Evolutionary conservation across 1,284 basidiomycete species (phyloP).

Genomic region (Leccinum griseonigrum): DNA sequence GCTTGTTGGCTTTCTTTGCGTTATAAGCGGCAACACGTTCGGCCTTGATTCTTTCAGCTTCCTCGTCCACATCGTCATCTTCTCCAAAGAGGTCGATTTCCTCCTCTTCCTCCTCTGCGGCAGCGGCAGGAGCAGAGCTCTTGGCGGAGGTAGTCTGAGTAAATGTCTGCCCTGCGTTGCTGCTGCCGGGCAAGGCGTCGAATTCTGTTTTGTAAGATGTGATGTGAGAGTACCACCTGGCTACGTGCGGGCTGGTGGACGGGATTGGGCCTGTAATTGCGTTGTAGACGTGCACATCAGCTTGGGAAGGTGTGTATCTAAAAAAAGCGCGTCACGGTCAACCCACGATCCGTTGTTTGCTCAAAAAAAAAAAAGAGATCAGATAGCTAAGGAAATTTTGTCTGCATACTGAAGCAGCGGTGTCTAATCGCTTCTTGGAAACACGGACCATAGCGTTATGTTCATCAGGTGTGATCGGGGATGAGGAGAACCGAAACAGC

Average conservation of each 20-base stretch:
- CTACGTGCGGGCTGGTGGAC: constrained; percentile 71
- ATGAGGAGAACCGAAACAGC: constrained; percentile 21
- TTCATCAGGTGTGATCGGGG: constrained; percentile 62
- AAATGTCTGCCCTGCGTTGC: constrained; percentile 78
- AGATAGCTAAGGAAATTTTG: constrained; percentile 81
- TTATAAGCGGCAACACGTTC: constrained; percentile 95
- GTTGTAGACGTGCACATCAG: constrained; percentile 95
- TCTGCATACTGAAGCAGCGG: constrained; percentile 84
- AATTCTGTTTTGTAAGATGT: constrained; percentile 83
- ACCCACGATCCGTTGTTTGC: constrained; percentile 5
- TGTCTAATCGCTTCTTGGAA: constrained; percentile 99
- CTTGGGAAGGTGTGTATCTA: constrained; percentile 94
- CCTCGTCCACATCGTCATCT: constrained; percentile 90
- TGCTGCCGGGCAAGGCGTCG: constrained; percentile 78
- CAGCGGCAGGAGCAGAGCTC: constrained; percentile 45
- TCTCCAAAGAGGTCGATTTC: constrained; percentile 92
- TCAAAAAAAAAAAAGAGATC: constrained; percentile 42
- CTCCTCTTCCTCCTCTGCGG: constrained; percentile 82
- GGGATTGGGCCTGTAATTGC: constrained; percentile 66
- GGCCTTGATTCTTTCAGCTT: constrained; percentile 92
- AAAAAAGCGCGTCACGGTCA: constrained; percentile 16
- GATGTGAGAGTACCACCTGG: constrained; percentile 96
- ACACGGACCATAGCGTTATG: constrained; percentile 94
- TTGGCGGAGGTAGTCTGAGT: constrained; percentile 46
- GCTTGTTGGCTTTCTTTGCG: constrained; percentile 91